A percentile compares a stretch with the other conserved stretches of the same genome.
Conservation (phyloP, 257 asterid species). For the Eustoma russellianum region DNA sequence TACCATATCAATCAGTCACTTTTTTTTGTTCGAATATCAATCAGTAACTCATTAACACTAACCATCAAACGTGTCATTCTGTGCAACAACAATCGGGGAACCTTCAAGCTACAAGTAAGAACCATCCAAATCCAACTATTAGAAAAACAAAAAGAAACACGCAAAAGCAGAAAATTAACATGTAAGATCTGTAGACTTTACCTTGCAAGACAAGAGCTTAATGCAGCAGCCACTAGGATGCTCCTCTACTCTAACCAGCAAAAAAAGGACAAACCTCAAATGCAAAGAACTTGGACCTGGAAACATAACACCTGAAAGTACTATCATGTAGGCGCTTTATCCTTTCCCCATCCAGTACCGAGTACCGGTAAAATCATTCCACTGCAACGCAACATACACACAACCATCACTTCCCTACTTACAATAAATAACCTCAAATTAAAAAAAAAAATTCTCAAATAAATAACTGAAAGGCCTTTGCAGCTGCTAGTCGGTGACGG, state of each 20-base stretch:
- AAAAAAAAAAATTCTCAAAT: neutral
- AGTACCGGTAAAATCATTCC: too few species aligned
- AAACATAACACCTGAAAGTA: conserved; percentile 82
- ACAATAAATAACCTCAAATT: neutral
- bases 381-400: too few species aligned
- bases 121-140: neutral
- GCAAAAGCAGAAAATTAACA: neutral
- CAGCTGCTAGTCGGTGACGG: conserved; percentile 58
- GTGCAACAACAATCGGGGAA: conserved; percentile 78
- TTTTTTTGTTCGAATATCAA: too few species aligned
- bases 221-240: conserved; percentile 85
- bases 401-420: neutral
- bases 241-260: conserved; percentile 90
- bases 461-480: conserved; percentile 59
- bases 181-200: conserved; percentile 5
- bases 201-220: conserved; percentile 93
- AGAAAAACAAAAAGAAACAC: neutral
- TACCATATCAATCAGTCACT: too few species aligned
- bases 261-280: conserved; percentile 89
- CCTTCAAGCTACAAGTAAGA: conserved; percentile 67
- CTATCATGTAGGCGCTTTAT: conserved; percentile 81
- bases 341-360: conserved; percentile 47
- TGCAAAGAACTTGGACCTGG: conserved; percentile 71
- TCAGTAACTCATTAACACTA: neutral
- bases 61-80: conserved; percentile 86